Conservation (phyloP, 768 basidiomycete genomes). For the Lentinula detonsa region DNA sequence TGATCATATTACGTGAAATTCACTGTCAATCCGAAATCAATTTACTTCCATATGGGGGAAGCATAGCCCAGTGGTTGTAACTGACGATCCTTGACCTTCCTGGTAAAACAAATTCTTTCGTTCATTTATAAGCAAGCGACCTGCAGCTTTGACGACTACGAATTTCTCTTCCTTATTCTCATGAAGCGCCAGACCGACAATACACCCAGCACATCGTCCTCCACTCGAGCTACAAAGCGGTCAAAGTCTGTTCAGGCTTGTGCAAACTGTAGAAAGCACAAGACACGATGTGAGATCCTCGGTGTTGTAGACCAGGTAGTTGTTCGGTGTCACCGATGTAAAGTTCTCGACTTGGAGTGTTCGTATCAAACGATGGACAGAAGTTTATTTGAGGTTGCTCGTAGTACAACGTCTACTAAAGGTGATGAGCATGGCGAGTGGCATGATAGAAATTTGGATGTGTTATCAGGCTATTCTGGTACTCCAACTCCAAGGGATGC, state of each 20-base stretch:
- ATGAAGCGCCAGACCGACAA: slow-evolving; percentile 6
- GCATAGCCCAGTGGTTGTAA: background rate
- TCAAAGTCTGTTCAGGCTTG: slow-evolving; percentile 34
- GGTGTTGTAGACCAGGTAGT: slow-evolving; percentile 21
- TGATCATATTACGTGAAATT: background rate
- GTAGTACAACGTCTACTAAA: background rate
- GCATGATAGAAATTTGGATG: background rate
- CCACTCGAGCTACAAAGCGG: slow-evolving; percentile 16
- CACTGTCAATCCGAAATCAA: background rate
- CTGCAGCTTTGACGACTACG: background rate
- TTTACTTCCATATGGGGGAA: background rate
- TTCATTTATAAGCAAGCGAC: background rate
- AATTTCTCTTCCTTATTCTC: background rate
- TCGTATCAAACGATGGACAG: slow-evolving; percentile 28
- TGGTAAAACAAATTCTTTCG: background rate
- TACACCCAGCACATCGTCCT: background rate
- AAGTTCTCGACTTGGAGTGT: slow-evolving; percentile 31
- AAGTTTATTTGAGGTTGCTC: slow-evolving; percentile 4
- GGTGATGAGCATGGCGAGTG: background rate
- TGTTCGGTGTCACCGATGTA: slow-evolving; percentile 32
- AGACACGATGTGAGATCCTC: slow-evolving; percentile 38
- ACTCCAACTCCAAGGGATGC: background rate
- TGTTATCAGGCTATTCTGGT: background rate
- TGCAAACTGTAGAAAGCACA: slow-evolving; percentile 35
- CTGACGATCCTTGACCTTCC: background rate